Percentiles rank a stretch among this genome's conserved stretches.
Evolutionary conservation across 352 stramenopile species (phyloP).

Genomic region (Phytophthora lateralis): DNA sequence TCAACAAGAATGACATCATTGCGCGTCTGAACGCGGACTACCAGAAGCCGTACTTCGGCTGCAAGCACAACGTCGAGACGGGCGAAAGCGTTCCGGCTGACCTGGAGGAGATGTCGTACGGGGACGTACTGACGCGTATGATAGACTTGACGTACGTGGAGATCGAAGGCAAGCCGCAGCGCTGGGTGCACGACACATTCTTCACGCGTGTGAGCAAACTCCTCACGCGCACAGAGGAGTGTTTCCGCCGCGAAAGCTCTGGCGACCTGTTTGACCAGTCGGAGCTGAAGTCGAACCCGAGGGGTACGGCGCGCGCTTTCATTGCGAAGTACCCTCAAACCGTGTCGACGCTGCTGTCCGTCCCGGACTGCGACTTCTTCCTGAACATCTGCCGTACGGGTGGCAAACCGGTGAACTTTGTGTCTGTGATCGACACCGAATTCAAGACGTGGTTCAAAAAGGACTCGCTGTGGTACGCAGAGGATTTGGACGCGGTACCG

Average conservation of each 20-base stretch:
- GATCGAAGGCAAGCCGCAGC: conserved; percentile 48
- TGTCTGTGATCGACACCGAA: conserved; percentile 83
- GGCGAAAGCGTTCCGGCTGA: conserved; percentile 53
- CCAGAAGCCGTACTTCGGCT: conserved; percentile 91
- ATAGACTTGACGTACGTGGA: conserved; percentile 83
- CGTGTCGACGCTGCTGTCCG: conserved; percentile 62
- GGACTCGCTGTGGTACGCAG: conserved; percentile 91
- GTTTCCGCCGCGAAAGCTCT: conserved; percentile 52
- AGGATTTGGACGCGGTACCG: conserved; percentile 84
- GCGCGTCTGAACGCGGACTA: conserved; percentile 82
- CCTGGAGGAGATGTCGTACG: conserved; percentile 89
- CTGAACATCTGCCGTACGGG: conserved; percentile 78
- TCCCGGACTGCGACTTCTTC: conserved; percentile 85
- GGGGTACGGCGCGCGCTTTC: conserved; percentile 50
- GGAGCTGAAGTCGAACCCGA: conserved; percentile 49
- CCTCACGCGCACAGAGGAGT: conserved; percentile 67
- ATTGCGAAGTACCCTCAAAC: conserved; percentile 56
- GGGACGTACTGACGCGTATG: conserved; percentile 75
- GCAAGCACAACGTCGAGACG: conserved; percentile 45
- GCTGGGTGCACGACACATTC: conserved; percentile 82
- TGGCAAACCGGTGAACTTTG: conserved; percentile 89
- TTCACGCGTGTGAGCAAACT: conserved; percentile 72
- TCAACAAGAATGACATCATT: conserved; percentile 84
- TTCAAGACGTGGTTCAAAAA: conserved; percentile 91
- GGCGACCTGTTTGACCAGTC: conserved; percentile 49